A percentile compares a stretch with the other conserved stretches of the same genome.
phyloP scores from a whole-genome alignment of 371 early-diverging fungal species.

The Dichotomocladium elegans region DNA sequence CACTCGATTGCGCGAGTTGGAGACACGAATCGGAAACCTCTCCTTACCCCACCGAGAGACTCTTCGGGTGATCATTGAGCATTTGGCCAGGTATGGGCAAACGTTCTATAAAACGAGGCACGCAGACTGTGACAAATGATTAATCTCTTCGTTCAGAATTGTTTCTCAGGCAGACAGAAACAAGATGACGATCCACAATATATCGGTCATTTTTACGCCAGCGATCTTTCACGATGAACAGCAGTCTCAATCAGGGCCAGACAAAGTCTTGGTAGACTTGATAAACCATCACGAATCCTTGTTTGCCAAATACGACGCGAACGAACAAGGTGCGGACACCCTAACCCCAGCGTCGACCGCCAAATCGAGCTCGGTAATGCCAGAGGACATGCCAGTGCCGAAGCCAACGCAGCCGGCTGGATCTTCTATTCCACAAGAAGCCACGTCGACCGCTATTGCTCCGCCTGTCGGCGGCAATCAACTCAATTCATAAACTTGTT shows the following conservation, averaged over 20 bases:
- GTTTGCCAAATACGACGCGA: conserved; percentile 22
- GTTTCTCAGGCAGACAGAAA: conserved; percentile 43
- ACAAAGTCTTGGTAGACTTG: conserved; percentile 45
- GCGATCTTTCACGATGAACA: conserved; percentile 63
- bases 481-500: too few species aligned
- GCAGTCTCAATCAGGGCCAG: conserved; percentile 42
- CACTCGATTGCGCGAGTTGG: conserved; percentile 18
- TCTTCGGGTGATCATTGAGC: conserved; percentile 38
- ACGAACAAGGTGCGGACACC: background rate
- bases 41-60: conserved; percentile 48
- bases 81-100: conserved; percentile 54
- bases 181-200: conserved; percentile 54
- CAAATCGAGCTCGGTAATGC: too few species aligned
- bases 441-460: background rate
- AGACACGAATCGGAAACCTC: conserved; percentile 32
- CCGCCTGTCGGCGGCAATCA: too few species aligned
- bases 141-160: conserved; percentile 12
- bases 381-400: too few species aligned
- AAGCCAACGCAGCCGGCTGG: too few species aligned
- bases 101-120: background rate
- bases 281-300: conserved; percentile 30
- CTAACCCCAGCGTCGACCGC: background rate
- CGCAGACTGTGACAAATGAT: background rate
- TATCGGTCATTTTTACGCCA: conserved; percentile 55
- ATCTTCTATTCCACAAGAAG: background rate